Conservation (phyloP, 2,329 filamentous ascomycete species). For the Parascedosporium putredinis region DNA sequence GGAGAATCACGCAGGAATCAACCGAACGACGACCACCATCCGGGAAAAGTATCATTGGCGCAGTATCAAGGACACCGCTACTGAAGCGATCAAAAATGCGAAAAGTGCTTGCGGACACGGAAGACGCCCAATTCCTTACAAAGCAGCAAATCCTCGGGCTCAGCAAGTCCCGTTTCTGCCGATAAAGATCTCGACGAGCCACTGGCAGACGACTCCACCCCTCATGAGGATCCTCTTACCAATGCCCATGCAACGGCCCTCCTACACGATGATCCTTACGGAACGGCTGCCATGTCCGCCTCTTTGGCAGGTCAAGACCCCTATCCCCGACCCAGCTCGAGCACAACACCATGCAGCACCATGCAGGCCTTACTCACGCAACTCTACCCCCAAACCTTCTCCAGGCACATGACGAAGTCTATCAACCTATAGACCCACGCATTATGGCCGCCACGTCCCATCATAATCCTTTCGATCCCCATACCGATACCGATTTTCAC, state of each 20-base stretch:
- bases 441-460: constrained; percentile 34
- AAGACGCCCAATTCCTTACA: constrained; percentile 29
- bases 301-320: background rate
- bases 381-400: constrained; percentile 25
- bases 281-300: background rate
- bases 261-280: background rate
- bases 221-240: background rate
- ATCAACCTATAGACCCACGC: constrained; percentile 50
- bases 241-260: background rate
- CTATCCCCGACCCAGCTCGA: constrained; percentile 16
- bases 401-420: constrained; percentile 22
- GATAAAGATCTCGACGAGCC: constrained; percentile 2
- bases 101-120: constrained; percentile 73
- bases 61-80: constrained; percentile 94
- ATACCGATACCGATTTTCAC: constrained; percentile 40
- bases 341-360: constrained; percentile 18
- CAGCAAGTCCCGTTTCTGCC: background rate
- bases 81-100: constrained; percentile 88
- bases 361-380: constrained; percentile 12
- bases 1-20: constrained; percentile 78
- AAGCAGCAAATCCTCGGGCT: background rate
- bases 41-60: constrained; percentile 96
- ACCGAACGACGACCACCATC: constrained; percentile 92
- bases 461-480: constrained; percentile 17
- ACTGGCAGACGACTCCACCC: constrained; percentile 5